Evolutionary conservation across 2,329 filamentous ascomycete species (phyloP), one percentile per base, ranked within the genome.

Genomic region (Incumbomyces delicatus): DNA sequence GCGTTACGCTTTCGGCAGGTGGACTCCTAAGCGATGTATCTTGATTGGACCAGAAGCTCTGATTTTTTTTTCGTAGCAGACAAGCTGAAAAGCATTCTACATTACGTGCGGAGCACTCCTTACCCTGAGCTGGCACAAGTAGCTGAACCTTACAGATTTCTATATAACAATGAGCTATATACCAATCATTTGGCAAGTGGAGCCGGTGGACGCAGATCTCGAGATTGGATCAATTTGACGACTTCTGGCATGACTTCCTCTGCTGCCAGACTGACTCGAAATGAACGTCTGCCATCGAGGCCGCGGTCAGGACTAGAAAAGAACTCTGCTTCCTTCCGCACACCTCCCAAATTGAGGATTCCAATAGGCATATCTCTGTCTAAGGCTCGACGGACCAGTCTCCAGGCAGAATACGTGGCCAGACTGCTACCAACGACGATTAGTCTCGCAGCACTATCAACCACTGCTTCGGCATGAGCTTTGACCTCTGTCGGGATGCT

Each of bases 321-420:
- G 39, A 73, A 63, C 30, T 59, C 46, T 6, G 64, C 58, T 51
- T 73, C 70, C 38, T 71, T 71, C 20, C 70, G 58, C 6, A 72
- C 66, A 5, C 70, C 70, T 27, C 70, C 70, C 49, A 95, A 74
- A 59, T 95, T 96, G 49, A 95, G 69, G 35, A 95, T 81, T 0
- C 82, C 89, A 61, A 96, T 85, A 13, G 87, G 82, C 78, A 94
- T 90, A 1, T 81, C 81, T 52, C 81, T 76, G 57, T 92, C 85
- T 56, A 84, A 82, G 27, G 90, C 92, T 49, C 82, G 73, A 68
- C 88, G 90, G 1, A 85, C 87, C 46, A 98, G 66, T 48, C 90
- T 74, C 88, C 88, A 98, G 0, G 92, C 92, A 10, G 88, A 95
- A 63, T 94, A 96, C 0, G 92, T 96, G 5, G 92, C 92, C 40